A percentile compares a stretch with the other conserved stretches of the same genome.
These are phyloP conservation scores for Syncephalis fuscata DNA, from an alignment of 371 early-diverging fungal species.

Conservation along the genomic window DNA sequence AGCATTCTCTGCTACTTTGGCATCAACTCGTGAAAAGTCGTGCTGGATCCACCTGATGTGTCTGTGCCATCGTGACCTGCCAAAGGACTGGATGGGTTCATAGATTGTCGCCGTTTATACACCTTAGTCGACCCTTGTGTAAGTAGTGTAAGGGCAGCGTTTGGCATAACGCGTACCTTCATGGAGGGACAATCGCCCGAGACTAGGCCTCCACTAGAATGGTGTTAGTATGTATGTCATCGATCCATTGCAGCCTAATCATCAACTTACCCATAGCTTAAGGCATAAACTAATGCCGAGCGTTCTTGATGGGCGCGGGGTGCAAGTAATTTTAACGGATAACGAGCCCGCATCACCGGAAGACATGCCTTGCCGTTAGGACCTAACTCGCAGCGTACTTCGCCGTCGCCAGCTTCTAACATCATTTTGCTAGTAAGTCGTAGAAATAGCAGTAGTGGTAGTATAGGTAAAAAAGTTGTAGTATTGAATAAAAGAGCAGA, in stretches of 20 bases:
- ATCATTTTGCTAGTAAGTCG: no score
- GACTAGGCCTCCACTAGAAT: constrained; percentile 65
- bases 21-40: no score
- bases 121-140: constrained; percentile 71
- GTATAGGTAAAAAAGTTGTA: no score
- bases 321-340: background rate
- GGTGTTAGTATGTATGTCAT: background rate
- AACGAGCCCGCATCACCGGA: background rate
- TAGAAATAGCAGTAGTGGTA: no score
- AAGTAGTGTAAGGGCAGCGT: constrained; percentile 35
- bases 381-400: no score
- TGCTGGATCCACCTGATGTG: no score
- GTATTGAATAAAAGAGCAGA: no score
- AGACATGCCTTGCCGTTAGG: no score
- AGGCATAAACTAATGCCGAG: background rate
- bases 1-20: no score
- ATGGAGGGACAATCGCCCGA: constrained; percentile 45
- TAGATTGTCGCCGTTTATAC: constrained; percentile 21
- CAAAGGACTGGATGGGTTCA: background rate
- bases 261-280: constrained; percentile 5
- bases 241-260: no score
- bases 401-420: no score
- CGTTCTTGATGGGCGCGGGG: background rate
- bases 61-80: no score
- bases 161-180: constrained; percentile 18